Conservation (phyloP, 2,329 filamentous ascomycete species). For the Trichoderma afroharzianum region DNA sequence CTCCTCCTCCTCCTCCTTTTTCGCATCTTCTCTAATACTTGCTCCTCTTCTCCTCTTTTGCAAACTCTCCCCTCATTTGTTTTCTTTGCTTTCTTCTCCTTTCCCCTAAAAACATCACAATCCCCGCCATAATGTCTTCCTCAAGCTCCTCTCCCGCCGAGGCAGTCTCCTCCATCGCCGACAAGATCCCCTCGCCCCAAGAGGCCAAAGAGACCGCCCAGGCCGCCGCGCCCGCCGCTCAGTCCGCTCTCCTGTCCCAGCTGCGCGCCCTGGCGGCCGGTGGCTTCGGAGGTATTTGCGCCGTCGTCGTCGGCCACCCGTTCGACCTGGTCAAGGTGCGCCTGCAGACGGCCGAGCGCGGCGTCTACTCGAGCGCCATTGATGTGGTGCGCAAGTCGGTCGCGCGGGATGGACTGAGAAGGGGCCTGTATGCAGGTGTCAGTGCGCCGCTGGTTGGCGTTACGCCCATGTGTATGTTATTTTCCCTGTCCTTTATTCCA, state of each 20-base stretch:
- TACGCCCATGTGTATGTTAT: conserved; percentile 91
- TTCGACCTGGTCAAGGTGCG: conserved; percentile 98
- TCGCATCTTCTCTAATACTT: background rate
- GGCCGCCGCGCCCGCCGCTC: conserved; percentile 19
- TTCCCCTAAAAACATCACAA: background rate
- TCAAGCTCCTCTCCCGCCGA: conserved; percentile 19
- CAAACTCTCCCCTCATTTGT: background rate
- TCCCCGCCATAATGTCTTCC: conserved; percentile 11
- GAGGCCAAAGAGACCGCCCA: conserved; percentile 28
- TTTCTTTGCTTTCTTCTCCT: background rate
- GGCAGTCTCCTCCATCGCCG: conserved; percentile 28
- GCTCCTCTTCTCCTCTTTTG: background rate
- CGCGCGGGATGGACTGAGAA: conserved; percentile 73
- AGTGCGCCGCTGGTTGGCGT: conserved; percentile 92
- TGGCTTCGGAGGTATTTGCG: conserved; percentile 89
- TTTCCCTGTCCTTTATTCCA: background rate
- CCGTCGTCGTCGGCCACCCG: conserved; percentile 90
- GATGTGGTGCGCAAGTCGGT: conserved; percentile 89
- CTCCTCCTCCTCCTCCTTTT: background rate
- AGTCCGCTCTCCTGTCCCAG: conserved; percentile 43
- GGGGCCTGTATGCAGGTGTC: conserved; percentile 94
- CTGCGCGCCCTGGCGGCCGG: conserved; percentile 83
- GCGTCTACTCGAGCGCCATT: conserved; percentile 83
- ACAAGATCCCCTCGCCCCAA: conserved; percentile 44
- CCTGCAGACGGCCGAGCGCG: conserved; percentile 90